Evolutionary conservation across 805 yeast genomes (phyloP), one percentile per base, ranked within the genome.

Genomic region (Pichia nanzhaoensis): DNA sequence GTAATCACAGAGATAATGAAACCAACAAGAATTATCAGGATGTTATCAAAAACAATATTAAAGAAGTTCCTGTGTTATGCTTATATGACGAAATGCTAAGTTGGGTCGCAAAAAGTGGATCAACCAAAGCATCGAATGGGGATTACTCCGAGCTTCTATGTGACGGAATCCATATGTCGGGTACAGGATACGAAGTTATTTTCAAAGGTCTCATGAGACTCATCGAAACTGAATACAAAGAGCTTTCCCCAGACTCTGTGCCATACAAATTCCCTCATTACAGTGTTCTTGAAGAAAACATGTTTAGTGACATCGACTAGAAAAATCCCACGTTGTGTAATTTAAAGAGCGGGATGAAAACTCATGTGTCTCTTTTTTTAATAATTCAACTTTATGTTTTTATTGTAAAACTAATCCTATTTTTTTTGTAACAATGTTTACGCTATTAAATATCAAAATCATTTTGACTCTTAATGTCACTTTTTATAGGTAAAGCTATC

Each of bases 401-500:
- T n/a, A n/a, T n/a, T n/a, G n/a, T n/a, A n/a, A n/a, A n/a, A n/a
- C n/a, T n/a, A n/a, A n/a, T n/a, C n/a, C n/a, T n/a, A n/a, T n/a
- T n/a, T n/a, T n/a, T 10, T 24, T 24, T 24, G 28, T 24, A 24
- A 24, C 6, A 10, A 24, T 24, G 10, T 24, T 24, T 24, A 24
- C 10, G 6, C 10, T 7, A 24, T 24, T 24, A 7, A 24, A 24
- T 10, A 24, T 24, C 28, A 24, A 24, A 24, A 24, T 7, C 28
- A 24, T 24, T 24, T 24, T 24, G 28, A 10, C 28, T 6, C 9
- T 24, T 24, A 24, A 24, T 24, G 28, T 7, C 10, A 24, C 6
- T 24, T 7, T 24, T 24, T 24, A 24, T 82, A 30, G 91, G 93
- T 9, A 70, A 71, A 31, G 79, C 86, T 28, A 82, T 88, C 3